Evolutionary conservation across 1,284 basidiomycete genomes (phyloP).

Genomic region (Xerocomus nothofagi): DNA sequence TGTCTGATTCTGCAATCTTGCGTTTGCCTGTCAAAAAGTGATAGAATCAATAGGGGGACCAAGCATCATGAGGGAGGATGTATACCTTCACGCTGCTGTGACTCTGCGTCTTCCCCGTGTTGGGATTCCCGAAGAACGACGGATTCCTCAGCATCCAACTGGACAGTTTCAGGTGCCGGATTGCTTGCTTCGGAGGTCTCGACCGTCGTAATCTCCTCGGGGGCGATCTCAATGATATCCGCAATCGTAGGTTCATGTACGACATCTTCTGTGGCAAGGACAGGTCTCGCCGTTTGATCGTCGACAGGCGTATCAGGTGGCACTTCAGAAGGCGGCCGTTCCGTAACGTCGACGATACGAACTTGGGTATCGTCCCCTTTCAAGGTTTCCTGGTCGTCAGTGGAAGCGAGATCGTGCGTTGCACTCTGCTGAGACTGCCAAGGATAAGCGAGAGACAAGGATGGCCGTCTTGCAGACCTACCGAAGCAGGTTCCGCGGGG

Average conservation of each 20-base stretch:
- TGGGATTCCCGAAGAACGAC: slow-evolving; percentile 18
- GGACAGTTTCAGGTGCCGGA: slow-evolving; percentile 1
- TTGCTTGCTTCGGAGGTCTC: slow-evolving; percentile 13
- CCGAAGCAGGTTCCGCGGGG: slow-evolving; percentile 5
- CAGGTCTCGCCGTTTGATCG: slow-evolving; percentile 3
- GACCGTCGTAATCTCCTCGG: slow-evolving; percentile 11
- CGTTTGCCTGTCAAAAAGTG: slow-evolving; percentile 56
- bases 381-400: slow-evolving; percentile 1
- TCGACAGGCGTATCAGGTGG: slow-evolving; percentile 7
- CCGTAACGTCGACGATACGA: neutral
- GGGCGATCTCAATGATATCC: slow-evolving; percentile 9
- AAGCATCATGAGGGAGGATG: neutral
- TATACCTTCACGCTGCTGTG: slow-evolving; percentile 27
- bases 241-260: slow-evolving; percentile 3
- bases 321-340: neutral
- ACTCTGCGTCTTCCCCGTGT: neutral
- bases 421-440: slow-evolving; percentile 15
- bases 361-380: slow-evolving; percentile 1
- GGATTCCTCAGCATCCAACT: slow-evolving; percentile 24
- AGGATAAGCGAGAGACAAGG: neutral
- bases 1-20: slow-evolving; percentile 58
- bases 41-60: neutral
- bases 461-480: slow-evolving; percentile 8
- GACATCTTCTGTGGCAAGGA: slow-evolving; percentile 19
- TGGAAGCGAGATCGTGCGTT: slow-evolving; percentile 1